Evolutionary conservation across 768 basidiomycete genomes (phyloP), one percentile per base, ranked within the genome.

Genomic region (Hemileccinum rubropunctum): DNA sequence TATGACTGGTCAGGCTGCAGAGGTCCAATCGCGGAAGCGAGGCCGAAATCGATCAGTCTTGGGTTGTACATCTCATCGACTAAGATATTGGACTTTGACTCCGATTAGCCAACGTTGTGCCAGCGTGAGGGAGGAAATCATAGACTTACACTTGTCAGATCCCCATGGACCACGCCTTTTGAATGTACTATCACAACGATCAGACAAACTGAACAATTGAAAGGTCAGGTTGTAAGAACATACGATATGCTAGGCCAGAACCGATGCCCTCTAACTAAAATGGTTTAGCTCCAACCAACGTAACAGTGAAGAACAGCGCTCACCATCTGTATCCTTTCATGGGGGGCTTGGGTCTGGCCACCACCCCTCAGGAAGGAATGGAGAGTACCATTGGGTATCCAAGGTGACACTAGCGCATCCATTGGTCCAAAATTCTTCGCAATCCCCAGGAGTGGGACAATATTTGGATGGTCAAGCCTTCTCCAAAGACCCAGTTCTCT

Each of bases 381-480:
- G n/a, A 41, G 47, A 12, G 37, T 39, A 12, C 46, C 38, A 23
- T 47, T 47, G 28, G n/a, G 6, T 30, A 41, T 33, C 47, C 47
- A 48, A 27, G 47, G 40, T 9, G 47, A 41, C 23, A 48, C 47
- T 10, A 23, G 39, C 2, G 23, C 39, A 27, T 48, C 39, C 8
- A 35, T 33, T 3, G 39, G 47, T 26, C 47, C 47, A 27, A 48
- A 41, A 27, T 41, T 23, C 39, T 15, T 41, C n/a, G 20, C 47
- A 15, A 48, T 15, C 30, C 46, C 46, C 6, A 47, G 46, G 10
- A 47, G 46, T 6, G 46, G 46, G 7, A 47, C 46, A 23, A 47
- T 23, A 15, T 47, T 47, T 6, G 46, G 46, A 23, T 47, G 46
- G 21, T 47, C 34, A 9, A 47, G 46, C 7, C 46, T 32, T n/a